phyloP scores from a whole-genome alignment of 495 filamentous ascomycete genomes.

The Beverwykella pulmonaria region DNA sequence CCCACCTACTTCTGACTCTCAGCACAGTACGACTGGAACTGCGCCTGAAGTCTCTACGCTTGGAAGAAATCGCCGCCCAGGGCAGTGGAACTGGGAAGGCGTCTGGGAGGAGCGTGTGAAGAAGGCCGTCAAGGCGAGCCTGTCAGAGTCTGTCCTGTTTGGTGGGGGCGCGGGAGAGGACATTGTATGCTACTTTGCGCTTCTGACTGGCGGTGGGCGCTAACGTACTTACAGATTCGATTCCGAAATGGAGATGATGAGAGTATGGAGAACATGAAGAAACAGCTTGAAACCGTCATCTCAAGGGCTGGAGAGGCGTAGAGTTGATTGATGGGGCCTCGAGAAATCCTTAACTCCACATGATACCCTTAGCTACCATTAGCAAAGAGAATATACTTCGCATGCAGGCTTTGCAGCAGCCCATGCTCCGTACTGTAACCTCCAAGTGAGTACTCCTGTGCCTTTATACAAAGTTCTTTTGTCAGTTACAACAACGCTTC shows the following conservation, averaged over 20 bases:
- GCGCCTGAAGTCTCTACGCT: conserved; percentile 11
- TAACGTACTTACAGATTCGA: conserved; percentile 21
- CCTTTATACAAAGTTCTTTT: too few species aligned
- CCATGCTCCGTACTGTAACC: neutral
- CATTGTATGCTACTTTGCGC: conserved; percentile 13
- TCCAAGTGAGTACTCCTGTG: too few species aligned
- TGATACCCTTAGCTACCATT: neutral
- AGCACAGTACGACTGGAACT: neutral
- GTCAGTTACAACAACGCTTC: too few species aligned
- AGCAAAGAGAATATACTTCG: neutral
- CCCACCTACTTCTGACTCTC: conserved; percentile 17
- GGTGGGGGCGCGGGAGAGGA: conserved; percentile 50
- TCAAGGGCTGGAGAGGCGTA: conserved; percentile 11
- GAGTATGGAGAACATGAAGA: conserved; percentile 25
- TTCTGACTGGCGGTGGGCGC: neutral
- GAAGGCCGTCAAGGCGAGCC: conserved; percentile 72
- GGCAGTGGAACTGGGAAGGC: conserved; percentile 94
- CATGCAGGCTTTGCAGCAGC: neutral
- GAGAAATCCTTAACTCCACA: neutral
- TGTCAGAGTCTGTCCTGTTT: conserved; percentile 76
- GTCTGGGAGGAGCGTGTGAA: conserved; percentile 87
- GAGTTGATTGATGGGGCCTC: neutral
- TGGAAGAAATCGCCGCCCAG: conserved; percentile 58
- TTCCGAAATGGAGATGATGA: conserved; percentile 31
- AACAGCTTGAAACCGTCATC: conserved; percentile 4